Conservation (phyloP, 2,329 filamentous ascomycete genomes). For the Fusarium longipes region DNA sequence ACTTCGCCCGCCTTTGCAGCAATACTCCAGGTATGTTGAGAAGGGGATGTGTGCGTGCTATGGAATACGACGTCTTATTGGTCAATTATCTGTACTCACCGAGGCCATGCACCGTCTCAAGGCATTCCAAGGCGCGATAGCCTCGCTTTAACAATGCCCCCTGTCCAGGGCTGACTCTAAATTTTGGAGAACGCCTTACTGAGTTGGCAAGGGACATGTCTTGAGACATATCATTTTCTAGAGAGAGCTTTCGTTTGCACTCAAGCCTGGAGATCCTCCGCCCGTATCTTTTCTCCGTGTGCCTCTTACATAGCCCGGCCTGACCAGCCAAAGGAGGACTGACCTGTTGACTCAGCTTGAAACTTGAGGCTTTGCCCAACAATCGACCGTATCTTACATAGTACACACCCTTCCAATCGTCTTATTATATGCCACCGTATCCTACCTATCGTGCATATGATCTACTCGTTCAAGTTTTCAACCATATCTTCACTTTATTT, state of each 20-base stretch:
- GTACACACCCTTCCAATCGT: neutral
- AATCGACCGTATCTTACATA: neutral
- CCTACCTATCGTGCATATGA: slow-evolving; percentile 11
- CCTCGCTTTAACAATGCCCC: slow-evolving; percentile 12
- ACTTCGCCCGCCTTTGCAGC: slow-evolving; percentile 34
- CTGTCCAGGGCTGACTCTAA: slow-evolving; percentile 35
- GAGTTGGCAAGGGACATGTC: slow-evolving; percentile 3
- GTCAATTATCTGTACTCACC: slow-evolving; percentile 7
- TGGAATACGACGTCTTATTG: slow-evolving; percentile 32
- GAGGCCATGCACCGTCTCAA: slow-evolving; percentile 29
- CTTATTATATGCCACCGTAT: slow-evolving; percentile 12
- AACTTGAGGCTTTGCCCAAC: slow-evolving; percentile 5
- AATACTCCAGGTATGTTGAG: slow-evolving; percentile 29
- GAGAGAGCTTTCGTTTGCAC: neutral
- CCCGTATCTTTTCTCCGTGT: neutral
- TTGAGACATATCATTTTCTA: slow-evolving; percentile 1
- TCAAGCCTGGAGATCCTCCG: neutral
- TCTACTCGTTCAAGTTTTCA: neutral
- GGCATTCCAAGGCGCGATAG: slow-evolving; percentile 32
- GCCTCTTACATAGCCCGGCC: slow-evolving; percentile 2
- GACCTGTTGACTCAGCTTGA: slow-evolving; percentile 4
- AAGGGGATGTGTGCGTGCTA: slow-evolving; percentile 43
- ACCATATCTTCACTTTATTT: neutral
- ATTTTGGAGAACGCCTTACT: slow-evolving; percentile 21
- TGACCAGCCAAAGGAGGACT: slow-evolving; percentile 1